A percentile compares a stretch with the other conserved stretches of the same genome.
Evolutionary conservation across 2,329 filamentous ascomycete genomes (phyloP).

Genomic region (Botryosphaeria dothidea): DNA sequence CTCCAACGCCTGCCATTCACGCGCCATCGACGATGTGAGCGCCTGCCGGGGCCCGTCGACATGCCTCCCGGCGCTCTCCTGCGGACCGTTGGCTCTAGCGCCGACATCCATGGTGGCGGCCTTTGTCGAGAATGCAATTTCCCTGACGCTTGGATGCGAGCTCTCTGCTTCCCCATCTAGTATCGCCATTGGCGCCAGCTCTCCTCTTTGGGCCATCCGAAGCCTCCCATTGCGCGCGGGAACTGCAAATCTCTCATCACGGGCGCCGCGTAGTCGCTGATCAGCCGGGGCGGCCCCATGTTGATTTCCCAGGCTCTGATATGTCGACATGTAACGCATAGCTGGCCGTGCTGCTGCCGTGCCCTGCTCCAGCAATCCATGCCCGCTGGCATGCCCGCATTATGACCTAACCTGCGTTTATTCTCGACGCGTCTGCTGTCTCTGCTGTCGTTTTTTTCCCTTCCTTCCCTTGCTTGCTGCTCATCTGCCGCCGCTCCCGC

Average conservation of each 20-base stretch:
- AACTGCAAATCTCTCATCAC: constrained; percentile 13
- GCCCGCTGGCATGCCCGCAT: constrained; percentile 11
- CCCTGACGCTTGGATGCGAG: constrained; percentile 13
- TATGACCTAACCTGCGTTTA: constrained; percentile 13
- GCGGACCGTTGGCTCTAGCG: constrained; percentile 17
- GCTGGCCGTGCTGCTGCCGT: constrained; percentile 13
- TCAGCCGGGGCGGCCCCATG: constrained; percentile 7
- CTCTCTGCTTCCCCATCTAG: constrained; percentile 13
- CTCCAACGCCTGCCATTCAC: not conserved
- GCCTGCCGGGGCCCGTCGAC: not conserved
- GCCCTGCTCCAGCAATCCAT: constrained; percentile 3
- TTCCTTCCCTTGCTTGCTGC: constrained; percentile 29
- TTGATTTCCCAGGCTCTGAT: constrained; percentile 14
- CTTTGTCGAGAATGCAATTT: constrained; percentile 18
- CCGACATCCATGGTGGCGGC: not conserved
- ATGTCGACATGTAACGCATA: constrained; percentile 12
- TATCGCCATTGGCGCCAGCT: constrained; percentile 10
- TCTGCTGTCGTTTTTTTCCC: constrained; percentile 33
- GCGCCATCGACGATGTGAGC: constrained; percentile 2
- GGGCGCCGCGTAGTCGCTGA: not conserved
- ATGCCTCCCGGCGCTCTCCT: constrained; percentile 4
- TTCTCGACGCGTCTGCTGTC: not conserved
- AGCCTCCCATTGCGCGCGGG: not conserved
- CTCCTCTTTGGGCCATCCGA: not conserved
- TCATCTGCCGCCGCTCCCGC: constrained; percentile 25